These are phyloP conservation scores for Teratosphaeriaceae sp. DNA, from an alignment of 2,329 filamentous ascomycete species.

Conservation along the genomic window DNA sequence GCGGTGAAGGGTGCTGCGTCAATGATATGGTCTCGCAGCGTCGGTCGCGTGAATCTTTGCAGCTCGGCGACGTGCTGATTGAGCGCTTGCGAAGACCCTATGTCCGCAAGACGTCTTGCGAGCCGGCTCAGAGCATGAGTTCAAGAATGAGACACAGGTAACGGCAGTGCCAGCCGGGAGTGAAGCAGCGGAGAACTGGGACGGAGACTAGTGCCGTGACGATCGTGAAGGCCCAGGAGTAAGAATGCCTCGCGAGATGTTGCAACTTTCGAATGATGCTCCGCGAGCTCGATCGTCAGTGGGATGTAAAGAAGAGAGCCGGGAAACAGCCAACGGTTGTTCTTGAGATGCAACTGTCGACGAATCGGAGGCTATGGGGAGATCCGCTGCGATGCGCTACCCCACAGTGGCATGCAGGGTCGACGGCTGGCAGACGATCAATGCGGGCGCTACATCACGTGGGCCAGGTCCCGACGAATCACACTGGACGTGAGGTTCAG, in stretches of 20 bases:
- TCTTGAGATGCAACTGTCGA: neutral
- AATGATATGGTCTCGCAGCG: conserved; percentile 27
- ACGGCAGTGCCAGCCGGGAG: too few relatives aligned
- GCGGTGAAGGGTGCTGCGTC: conserved; percentile 20
- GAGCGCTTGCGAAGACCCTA: conserved; percentile 24
- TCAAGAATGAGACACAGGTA: too few relatives aligned
- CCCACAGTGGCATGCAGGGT: neutral
- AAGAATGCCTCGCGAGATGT: neutral
- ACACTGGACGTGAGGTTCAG: too few relatives aligned
- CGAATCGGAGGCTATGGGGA: too few relatives aligned
- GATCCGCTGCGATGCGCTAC: neutral
- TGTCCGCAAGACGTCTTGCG: conserved; percentile 11
- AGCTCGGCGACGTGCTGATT: conserved; percentile 18
- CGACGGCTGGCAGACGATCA: conserved; percentile 1
- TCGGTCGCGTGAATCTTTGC: conserved; percentile 22
- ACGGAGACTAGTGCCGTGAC: too few relatives aligned
- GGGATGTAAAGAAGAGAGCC: conserved; percentile 2
- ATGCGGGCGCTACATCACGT: too few relatives aligned
- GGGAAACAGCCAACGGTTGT: neutral
- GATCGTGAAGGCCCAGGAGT: too few relatives aligned
- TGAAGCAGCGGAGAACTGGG: too few relatives aligned
- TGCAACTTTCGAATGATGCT: neutral
- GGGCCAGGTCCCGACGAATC: too few relatives aligned
- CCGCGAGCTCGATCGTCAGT: neutral
- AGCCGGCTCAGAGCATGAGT: neutral